Conservation (phyloP, 441 rosid genomes). For the Arabidopsis lyrata region DNA sequence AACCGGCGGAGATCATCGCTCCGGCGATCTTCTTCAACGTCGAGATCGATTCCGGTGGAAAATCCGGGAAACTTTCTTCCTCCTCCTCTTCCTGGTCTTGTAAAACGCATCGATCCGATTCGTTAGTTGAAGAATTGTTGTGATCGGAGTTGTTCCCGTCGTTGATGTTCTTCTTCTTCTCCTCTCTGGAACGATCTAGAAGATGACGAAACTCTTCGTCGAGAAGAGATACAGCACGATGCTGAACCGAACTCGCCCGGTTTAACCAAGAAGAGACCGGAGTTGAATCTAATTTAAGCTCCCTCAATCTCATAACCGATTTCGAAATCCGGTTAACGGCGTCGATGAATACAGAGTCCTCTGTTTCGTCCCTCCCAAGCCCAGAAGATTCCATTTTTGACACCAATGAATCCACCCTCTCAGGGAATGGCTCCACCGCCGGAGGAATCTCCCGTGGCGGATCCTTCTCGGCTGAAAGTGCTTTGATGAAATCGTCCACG, state of each 20-base stretch:
- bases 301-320: slow-evolving; percentile 46
- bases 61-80: slow-evolving; percentile 46
- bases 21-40: slow-evolving; percentile 47
- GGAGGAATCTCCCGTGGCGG: slow-evolving; percentile 47
- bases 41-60: slow-evolving; percentile 42
- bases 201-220: slow-evolving; percentile 57
- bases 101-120: slow-evolving; percentile 39
- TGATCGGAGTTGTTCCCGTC: slow-evolving; percentile 14
- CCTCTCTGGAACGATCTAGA: slow-evolving; percentile 42
- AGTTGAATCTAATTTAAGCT: slow-evolving; percentile 41
- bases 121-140: slow-evolving; percentile 20
- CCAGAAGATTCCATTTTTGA: slow-evolving; percentile 46
- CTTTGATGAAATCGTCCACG: slow-evolving; percentile 53
- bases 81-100: neutral
- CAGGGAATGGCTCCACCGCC: slow-evolving; percentile 51
- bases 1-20: slow-evolving; percentile 55
- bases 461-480: slow-evolving; percentile 36
- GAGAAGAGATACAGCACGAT: slow-evolving; percentile 48
- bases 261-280: slow-evolving; percentile 48
- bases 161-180: slow-evolving; percentile 25
- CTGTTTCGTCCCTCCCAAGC: slow-evolving; percentile 50
- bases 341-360: slow-evolving; percentile 52
- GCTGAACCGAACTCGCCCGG: slow-evolving; percentile 52
- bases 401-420: slow-evolving; percentile 54
- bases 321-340: slow-evolving; percentile 55